These are phyloP conservation scores for Globisporangium mamillatum DNA, from an alignment of 352 stramenopile genomes.

Conservation along the genomic window DNA sequence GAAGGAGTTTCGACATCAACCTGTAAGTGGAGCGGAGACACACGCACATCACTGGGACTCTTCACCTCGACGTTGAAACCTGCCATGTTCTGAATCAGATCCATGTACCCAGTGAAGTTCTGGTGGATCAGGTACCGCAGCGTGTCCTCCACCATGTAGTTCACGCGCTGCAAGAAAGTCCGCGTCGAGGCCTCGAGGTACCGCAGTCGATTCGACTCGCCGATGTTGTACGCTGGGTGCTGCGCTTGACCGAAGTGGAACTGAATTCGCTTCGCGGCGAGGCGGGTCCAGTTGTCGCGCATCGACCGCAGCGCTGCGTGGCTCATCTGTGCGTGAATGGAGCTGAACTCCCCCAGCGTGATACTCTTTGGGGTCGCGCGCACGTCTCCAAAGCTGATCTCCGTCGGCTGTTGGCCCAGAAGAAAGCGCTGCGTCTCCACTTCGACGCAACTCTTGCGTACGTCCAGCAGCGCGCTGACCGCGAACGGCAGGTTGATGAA, in stretches of 20 bases:
- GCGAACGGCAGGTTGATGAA: conserved; percentile 73
- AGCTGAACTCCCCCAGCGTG: conserved; percentile 68
- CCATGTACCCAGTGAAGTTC: conserved; percentile 70
- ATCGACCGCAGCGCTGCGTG: conserved; percentile 72
- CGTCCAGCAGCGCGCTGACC: conserved; percentile 69
- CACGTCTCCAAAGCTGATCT: conserved; percentile 59
- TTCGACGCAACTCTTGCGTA: conserved; percentile 66
- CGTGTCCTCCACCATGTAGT: conserved; percentile 81
- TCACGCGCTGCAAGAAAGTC: conserved; percentile 68
- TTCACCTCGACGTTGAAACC: conserved; percentile 52
- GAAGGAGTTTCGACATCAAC: background rate
- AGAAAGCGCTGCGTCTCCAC: conserved; percentile 61
- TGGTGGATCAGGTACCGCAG: conserved; percentile 55
- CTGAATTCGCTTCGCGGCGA: conserved; percentile 74
- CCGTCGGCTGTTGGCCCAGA: conserved; percentile 59
- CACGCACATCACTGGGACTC: conserved; percentile 43
- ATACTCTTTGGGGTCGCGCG: conserved; percentile 57
- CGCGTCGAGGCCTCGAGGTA: conserved; percentile 62
- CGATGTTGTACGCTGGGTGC: conserved; percentile 57
- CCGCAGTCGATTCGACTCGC: conserved; percentile 59
- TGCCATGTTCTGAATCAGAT: conserved; percentile 69
- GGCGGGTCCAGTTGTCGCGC: conserved; percentile 73
- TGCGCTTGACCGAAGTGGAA: conserved; percentile 51
- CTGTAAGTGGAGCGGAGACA: conserved; percentile 1
- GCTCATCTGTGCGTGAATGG: conserved; percentile 64